Percentiles rank a stretch among this genome's conserved stretches.
Evolutionary conservation across 2,329 filamentous ascomycete species (phyloP).

Genomic region (Microdochium paspali): DNA sequence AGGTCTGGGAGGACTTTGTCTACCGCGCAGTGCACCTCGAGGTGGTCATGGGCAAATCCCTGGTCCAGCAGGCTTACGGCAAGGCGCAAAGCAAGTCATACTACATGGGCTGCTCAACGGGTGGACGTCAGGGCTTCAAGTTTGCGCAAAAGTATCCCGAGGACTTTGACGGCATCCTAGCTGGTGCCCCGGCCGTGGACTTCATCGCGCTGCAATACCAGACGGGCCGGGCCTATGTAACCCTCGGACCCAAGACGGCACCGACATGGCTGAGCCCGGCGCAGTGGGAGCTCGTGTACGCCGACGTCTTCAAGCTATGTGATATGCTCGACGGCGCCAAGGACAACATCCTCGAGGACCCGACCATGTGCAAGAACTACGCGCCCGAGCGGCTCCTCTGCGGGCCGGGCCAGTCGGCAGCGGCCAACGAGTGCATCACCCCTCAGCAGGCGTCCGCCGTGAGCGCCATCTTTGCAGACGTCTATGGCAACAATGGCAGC

Average conservation of each 20-base stretch:
- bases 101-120: slow-evolving; percentile 42
- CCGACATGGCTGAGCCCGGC: slow-evolving; percentile 13
- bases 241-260: background rate
- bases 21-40: background rate
- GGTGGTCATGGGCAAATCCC: background rate
- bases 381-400: slow-evolving; percentile 23
- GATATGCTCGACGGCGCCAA: slow-evolving; percentile 28
- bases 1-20: background rate
- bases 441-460: slow-evolving; percentile 31
- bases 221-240: slow-evolving; percentile 10
- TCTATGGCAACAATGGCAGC: slow-evolving; percentile 23
- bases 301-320: slow-evolving; percentile 27
- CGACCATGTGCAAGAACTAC: slow-evolving; percentile 22
- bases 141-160: slow-evolving; percentile 27
- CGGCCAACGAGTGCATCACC: slow-evolving; percentile 27
- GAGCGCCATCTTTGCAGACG: slow-evolving; percentile 20
- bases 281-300: slow-evolving; percentile 20
- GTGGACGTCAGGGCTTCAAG: slow-evolving; percentile 42
- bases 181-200: slow-evolving; percentile 24
- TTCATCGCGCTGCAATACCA: slow-evolving; percentile 7
- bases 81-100: slow-evolving; percentile 29
- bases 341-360: slow-evolving; percentile 29
- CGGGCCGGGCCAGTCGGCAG: slow-evolving; percentile 14
- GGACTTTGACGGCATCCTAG: slow-evolving; percentile 40
- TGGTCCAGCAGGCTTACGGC: background rate